Evolutionary conservation across 192 early-diverging fungal genomes (phyloP).

Genomic region (Podila horticola): DNA sequence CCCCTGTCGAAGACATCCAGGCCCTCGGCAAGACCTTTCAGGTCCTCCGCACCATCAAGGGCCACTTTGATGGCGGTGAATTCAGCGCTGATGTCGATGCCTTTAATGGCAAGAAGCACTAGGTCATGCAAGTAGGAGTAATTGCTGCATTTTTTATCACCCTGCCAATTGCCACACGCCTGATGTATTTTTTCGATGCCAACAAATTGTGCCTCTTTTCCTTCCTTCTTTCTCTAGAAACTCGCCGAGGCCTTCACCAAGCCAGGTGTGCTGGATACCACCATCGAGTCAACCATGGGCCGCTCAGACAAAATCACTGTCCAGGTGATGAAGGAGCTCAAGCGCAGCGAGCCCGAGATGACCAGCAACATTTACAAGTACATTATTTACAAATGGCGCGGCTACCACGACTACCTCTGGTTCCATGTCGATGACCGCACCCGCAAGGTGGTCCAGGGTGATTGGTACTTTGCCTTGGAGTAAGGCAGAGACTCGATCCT

Average conservation of each 20-base stretch:
- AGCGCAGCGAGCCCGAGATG: slow-evolving; percentile 46
- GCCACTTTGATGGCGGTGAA: slow-evolving; percentile 19
- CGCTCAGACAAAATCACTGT: slow-evolving; percentile 28
- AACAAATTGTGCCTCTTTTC: background rate
- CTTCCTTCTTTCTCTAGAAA: background rate
- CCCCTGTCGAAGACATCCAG: background rate
- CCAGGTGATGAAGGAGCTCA: slow-evolving; percentile 35
- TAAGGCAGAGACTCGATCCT: too few relatives aligned
- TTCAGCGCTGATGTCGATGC: slow-evolving; percentile 17
- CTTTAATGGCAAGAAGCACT: slow-evolving; percentile 29
- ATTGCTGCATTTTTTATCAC: too few relatives aligned
- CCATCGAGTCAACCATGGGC: slow-evolving; percentile 21
- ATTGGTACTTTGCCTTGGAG: background rate
- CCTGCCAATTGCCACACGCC: too few relatives aligned
- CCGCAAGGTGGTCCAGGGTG: background rate
- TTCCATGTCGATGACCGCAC: background rate
- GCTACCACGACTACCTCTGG: background rate
- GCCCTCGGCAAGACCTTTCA: slow-evolving; percentile 21
- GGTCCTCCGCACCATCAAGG: slow-evolving; percentile 20
- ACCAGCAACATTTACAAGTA: slow-evolving; percentile 10
- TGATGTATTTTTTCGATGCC: too few relatives aligned
- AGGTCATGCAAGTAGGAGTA: slow-evolving; percentile 27
- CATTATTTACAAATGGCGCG: background rate
- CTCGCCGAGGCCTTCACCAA: background rate
- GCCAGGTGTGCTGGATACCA: background rate